Evolutionary conservation across 768 basidiomycete species (phyloP), one percentile per base, ranked within the genome.

Genomic region (Vishniacozyma victoriae): DNA sequence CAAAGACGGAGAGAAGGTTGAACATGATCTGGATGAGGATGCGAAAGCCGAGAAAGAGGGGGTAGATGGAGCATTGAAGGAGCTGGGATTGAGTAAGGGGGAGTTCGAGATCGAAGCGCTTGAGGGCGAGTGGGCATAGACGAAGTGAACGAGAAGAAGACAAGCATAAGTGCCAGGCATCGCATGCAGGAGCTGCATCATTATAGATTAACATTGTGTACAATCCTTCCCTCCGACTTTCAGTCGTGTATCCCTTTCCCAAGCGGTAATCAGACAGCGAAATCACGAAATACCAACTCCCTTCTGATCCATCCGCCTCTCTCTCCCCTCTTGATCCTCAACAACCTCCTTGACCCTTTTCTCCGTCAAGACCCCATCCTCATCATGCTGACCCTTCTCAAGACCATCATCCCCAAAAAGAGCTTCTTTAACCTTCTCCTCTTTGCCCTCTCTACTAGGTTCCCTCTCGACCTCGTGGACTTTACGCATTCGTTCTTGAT

Each of bases 51-150:
- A 68, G 22, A 37, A 39, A 27, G 63, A 54, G 11, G 46, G 46
- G 27, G 46, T 62, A 5, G 54, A 62, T 22, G 60, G 45, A 7
- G 60, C 66, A 22, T n/a, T 68, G 42, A 64, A 64, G 37, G 66
- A 68, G 50, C 48, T 68, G 13, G 62, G 66, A 0, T 46, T 68
- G 57, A 60, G 50, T 43, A 58, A 68, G 38, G 41, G 40, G 35
- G 66, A 64, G 22, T 54, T 54, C 19, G 58, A 62, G 40, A 54
- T 60, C 22, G 62, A 64, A 39, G 66, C 66, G 22, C 40, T 68
- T 31, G 62, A 68, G 33, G 66, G 66, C 15, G 54, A 44, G 16
- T 68, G 66, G 66, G 60, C 60, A 9, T 68, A 42, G 54, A 31
- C 12, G 19, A 27, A 7, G 44, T n/a, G n/a, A n/a, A n/a, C n/a